Evolutionary conservation across 1,284 basidiomycete species (phyloP).

Genomic region (Ustilago vetiveriae): DNA sequence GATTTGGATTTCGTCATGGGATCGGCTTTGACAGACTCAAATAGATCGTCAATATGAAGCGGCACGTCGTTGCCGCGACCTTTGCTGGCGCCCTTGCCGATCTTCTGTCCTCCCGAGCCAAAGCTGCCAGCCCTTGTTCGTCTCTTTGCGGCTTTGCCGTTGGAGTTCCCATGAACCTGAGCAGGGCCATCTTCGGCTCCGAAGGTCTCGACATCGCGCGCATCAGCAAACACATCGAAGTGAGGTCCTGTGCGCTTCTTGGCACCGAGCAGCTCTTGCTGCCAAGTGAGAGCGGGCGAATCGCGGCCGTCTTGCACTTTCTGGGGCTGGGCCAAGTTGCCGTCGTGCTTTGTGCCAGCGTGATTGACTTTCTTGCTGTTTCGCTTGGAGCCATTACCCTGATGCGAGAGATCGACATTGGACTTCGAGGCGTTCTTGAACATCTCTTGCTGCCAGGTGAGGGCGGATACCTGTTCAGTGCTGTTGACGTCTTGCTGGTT

Average conservation of each 20-base stretch:
- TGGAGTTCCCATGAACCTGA: slow-evolving; percentile 6
- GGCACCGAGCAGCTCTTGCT: slow-evolving; percentile 51
- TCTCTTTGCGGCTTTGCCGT: slow-evolving; percentile 26
- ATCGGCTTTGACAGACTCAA: slow-evolving; percentile 26
- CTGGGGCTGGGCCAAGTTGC: slow-evolving; percentile 42
- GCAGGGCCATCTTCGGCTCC: slow-evolving; percentile 27
- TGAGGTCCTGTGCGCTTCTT: slow-evolving; percentile 51
- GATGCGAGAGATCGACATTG: slow-evolving; percentile 19
- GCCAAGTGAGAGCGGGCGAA: slow-evolving; percentile 54
- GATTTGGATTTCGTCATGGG: slow-evolving; percentile 30
- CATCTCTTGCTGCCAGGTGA: slow-evolving; percentile 58
- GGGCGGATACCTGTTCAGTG: slow-evolving; percentile 23
- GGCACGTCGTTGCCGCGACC: slow-evolving; percentile 30
- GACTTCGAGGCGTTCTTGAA: slow-evolving; percentile 33
- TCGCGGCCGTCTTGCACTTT: slow-evolving; percentile 39
- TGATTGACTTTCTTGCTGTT: slow-evolving; percentile 18
- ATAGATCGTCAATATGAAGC: slow-evolving; percentile 48
- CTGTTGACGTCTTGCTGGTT: slow-evolving; percentile 9
- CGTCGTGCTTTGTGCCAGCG: slow-evolving; percentile 35
- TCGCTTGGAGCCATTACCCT: slow-evolving; percentile 21
- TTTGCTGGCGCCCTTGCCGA: slow-evolving; percentile 23
- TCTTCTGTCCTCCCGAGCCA: slow-evolving; percentile 28
- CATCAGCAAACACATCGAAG: slow-evolving; percentile 58
- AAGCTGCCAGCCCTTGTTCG: slow-evolving; percentile 43
- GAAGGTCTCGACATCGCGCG: slow-evolving; percentile 54